Evolutionary conservation across 2,329 filamentous ascomycete species (phyloP).

Genomic region (Fusarium chaquense): DNA sequence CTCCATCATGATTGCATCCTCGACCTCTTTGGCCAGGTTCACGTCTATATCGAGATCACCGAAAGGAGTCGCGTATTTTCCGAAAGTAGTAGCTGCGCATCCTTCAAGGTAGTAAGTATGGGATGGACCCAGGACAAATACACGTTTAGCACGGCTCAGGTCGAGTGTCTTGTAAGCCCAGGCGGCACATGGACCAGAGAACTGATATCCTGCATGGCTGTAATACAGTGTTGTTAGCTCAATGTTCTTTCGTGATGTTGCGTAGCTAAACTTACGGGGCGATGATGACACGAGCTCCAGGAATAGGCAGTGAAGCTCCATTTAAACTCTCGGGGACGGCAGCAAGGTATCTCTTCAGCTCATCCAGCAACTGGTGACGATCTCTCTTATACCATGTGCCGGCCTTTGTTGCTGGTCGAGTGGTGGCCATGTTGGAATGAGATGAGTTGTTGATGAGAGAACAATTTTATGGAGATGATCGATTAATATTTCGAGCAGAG

Average conservation of each 20-base stretch:
- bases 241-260: rapidly evolving
- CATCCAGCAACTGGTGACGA: slow-evolving; percentile 66
- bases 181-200: slow-evolving; percentile 90
- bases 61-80: slow-evolving; percentile 78
- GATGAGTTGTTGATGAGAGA: background rate
- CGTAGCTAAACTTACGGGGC: slow-evolving; percentile 77
- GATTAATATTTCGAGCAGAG: no score
- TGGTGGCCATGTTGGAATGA: slow-evolving; percentile 37
- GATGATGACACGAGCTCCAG: slow-evolving; percentile 85
- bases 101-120: slow-evolving; percentile 86
- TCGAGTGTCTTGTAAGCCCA: slow-evolving; percentile 95
- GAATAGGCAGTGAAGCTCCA: slow-evolving; percentile 71
- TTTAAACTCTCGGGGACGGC: slow-evolving; percentile 76
- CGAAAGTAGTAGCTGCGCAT: slow-evolving; percentile 80
- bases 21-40: slow-evolving; percentile 63
- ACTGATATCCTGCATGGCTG: slow-evolving; percentile 93
- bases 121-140: slow-evolving; percentile 93
- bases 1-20: slow-evolving; percentile 50
- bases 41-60: slow-evolving; percentile 76
- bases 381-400: slow-evolving; percentile 86
- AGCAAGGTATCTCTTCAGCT: slow-evolving; percentile 82
- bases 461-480: background rate
- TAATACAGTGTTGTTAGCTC: background rate
- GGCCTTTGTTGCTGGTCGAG: slow-evolving; percentile 77
- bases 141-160: slow-evolving; percentile 81